A percentile compares a stretch with the other conserved stretches of the same genome.
These are phyloP conservation scores for Fusarium liriodendri DNA, from an alignment of 2,329 filamentous ascomycete species.

Conservation along the genomic window DNA sequence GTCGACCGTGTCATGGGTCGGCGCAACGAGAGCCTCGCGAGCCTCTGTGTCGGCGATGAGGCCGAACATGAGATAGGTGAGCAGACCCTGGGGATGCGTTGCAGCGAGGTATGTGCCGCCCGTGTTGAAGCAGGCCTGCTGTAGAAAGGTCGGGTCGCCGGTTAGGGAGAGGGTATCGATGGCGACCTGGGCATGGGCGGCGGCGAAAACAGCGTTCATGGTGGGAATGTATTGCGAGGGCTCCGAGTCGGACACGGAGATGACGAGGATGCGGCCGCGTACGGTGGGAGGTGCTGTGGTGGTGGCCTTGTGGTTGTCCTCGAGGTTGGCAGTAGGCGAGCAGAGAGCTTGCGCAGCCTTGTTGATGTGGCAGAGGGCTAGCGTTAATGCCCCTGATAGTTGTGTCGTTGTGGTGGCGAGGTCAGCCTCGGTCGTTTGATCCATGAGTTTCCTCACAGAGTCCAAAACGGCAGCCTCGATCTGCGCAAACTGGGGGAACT, in stretches of 20 bases:
- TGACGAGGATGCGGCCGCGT: constrained; percentile 79
- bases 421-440: constrained; percentile 72
- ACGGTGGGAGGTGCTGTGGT: constrained; percentile 47
- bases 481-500: constrained; percentile 90
- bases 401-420: constrained; percentile 84
- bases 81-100: constrained; percentile 73
- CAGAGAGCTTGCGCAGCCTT: constrained; percentile 77
- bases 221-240: constrained; percentile 96
- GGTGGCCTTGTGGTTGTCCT: constrained; percentile 50
- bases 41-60: constrained; percentile 76
- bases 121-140: constrained; percentile 82
- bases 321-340: constrained; percentile 61
- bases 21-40: constrained; percentile 75
- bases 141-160: constrained; percentile 89
- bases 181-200: constrained; percentile 86
- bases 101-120: constrained; percentile 66
- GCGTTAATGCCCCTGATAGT: constrained; percentile 89
- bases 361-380: constrained; percentile 91
- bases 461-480: constrained; percentile 84
- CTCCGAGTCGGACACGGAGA: constrained; percentile 88
- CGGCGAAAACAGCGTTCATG: constrained; percentile 98
- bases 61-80: constrained; percentile 95
- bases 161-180: constrained; percentile 92
- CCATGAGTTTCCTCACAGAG: constrained; percentile 80
- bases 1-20: constrained; percentile 88